Conservation (phyloP, 352 stramenopile species). For the Achlya hypogyna region DNA sequence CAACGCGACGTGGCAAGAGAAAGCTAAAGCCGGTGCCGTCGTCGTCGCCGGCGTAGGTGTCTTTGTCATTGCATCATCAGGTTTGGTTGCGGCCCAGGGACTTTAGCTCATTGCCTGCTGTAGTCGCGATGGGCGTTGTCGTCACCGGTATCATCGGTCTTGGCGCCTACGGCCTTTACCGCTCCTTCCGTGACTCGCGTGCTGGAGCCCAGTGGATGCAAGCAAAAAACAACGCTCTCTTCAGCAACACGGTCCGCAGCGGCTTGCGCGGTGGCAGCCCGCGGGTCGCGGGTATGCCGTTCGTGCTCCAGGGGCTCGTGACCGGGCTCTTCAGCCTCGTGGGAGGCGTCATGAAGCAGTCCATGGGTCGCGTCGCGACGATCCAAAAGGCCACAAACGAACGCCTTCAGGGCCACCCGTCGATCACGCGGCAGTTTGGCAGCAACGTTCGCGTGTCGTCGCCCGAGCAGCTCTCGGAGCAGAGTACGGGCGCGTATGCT, state of each 20-base stretch:
- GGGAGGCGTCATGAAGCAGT: slow-evolving; percentile 11
- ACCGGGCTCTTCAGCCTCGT: slow-evolving; percentile 2
- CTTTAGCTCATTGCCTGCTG: not conserved
- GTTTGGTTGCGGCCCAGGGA: not conserved
- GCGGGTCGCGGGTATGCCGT: not conserved
- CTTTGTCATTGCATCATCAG: slow-evolving; percentile 2
- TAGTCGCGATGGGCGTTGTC: slow-evolving; percentile 3
- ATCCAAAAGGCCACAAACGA: not conserved
- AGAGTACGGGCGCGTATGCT: too few species aligned
- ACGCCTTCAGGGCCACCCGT: slow-evolving; percentile 2
- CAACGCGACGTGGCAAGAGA: not conserved
- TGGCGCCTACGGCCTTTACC: slow-evolving; percentile 12
- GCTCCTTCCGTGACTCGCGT: not conserved
- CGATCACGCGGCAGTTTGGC: slow-evolving; percentile 4
- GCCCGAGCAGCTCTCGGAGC: slow-evolving; percentile 5
- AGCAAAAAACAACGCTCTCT: not conserved
- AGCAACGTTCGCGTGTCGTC: not conserved
- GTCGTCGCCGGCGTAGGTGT: slow-evolving; percentile 3
- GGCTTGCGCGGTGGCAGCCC: not conserved
- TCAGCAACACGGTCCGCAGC: not conserved
- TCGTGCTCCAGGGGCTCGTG: not conserved
- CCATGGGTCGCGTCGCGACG: not conserved
- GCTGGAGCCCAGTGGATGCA: not conserved
- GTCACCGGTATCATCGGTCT: slow-evolving; percentile 5
- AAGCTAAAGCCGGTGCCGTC: slow-evolving; percentile 7